Evolutionary conservation across 768 basidiomycete genomes (phyloP), one percentile per base, ranked within the genome.

Genomic region (Leccinum arenicola): DNA sequence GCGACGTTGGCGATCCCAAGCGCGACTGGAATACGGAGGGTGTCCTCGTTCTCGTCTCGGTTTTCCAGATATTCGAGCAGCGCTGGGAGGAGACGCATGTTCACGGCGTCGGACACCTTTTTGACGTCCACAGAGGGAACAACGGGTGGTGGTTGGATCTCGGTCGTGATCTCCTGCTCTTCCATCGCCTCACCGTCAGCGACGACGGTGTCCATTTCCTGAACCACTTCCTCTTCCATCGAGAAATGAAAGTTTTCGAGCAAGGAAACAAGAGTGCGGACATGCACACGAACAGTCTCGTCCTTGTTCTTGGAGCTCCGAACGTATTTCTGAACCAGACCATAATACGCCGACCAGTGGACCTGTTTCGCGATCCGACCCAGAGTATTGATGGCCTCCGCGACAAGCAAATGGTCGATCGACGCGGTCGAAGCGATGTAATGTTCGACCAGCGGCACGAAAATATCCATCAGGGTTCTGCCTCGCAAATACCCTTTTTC

Each of bases 231-330:
- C 52, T 88, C 86, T 85, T 43, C 43, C 43, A 95, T 88, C 2
- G 87, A 80, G 68, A 98, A 98, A 68, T 92, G 90, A 78, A 98
- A 99, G 67, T 86, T 86, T 68, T 96, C 92, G 54, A 99, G 78
- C 7, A 98, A 74, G 1, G 91, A 79, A 1, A 97, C 91, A 23
- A 98, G 78, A 0, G 90, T 79, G 33, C 97, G 85, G n/a, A 97
- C 82, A 69, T 88, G 91, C 11, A 92, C 82, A 48, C 43, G 43
- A n/a, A 45, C 43, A 11, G 43, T 19, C 43, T 45, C 43, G 43
- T 45, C 43, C 19, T 45, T 95, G 29, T 78, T 77, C 63, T 80
- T 82, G 21, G 84, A 80, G 5, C 87, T 76, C 64, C 85, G 85
- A 56, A 97, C 76, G 64, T 95, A 96, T 62, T 87, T 87, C 68